phyloP scores from a whole-genome alignment of 768 basidiomycete genomes.

The Tricholoma hemisulphureum region DNA sequence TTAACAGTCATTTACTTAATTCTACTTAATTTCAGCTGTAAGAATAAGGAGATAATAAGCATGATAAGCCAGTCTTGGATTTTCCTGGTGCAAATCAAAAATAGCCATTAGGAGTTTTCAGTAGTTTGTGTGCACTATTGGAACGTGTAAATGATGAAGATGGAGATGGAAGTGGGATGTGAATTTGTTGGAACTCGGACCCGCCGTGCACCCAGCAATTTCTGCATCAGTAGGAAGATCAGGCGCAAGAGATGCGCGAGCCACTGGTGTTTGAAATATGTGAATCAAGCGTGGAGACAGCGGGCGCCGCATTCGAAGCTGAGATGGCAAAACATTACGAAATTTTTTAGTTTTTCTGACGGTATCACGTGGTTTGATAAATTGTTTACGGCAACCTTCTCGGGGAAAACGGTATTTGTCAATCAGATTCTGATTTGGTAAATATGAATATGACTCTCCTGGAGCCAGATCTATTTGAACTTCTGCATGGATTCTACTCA shows the following conservation, averaged over 20 bases:
- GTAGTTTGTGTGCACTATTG: no score
- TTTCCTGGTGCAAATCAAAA: no score
- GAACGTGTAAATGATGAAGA: no score
- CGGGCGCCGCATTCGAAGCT: slow-evolving; percentile 27
- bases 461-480: slow-evolving; percentile 36
- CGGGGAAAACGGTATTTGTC: not conserved
- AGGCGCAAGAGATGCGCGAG: slow-evolving; percentile 20
- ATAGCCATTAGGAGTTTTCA: no score
- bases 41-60: no score
- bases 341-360: slow-evolving; percentile 29
- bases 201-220: no score
- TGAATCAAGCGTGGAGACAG: slow-evolving; percentile 20
- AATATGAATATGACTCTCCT: slow-evolving; percentile 9
- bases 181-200: no score
- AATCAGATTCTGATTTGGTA: not conserved
- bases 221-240: slow-evolving; percentile 27
- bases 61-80: no score
- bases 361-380: slow-evolving; percentile 33
- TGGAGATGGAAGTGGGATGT: no score
- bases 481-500: slow-evolving; percentile 54
- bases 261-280: slow-evolving; percentile 25
- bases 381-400: slow-evolving; percentile 24
- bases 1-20: no score
- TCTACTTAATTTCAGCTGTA: no score
- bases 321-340: slow-evolving; percentile 37